Evolutionary conservation across 176 grass and related monocot genomes (phyloP), one percentile per base, ranked within the genome.

Genomic region (Hsuehochloa calcarea): DNA sequence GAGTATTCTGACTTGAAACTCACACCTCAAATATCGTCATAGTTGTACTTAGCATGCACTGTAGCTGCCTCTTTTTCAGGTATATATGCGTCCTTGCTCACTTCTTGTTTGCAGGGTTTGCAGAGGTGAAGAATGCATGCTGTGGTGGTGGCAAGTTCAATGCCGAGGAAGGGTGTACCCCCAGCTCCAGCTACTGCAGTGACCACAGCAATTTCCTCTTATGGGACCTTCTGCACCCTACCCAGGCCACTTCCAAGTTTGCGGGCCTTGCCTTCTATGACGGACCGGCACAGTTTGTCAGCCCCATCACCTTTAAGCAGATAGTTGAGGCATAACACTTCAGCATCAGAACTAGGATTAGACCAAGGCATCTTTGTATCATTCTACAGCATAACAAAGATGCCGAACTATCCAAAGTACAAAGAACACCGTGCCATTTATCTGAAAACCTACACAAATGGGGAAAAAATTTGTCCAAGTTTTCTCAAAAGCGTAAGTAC

Each of bases 91-190:
- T 3, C 3, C 5, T 20, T 19, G 38, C 58, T 75, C 38, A 22
- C 38, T 49, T 79, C 50, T 10, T 26, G 46, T 25, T 64, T 83
- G 29, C 65, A 92, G 92, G 92, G 8, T 64, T 92, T 37, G 51
- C 72, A 56, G 94, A 97, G 61, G 87, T 97, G 65, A 75, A 87
- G 70, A 97, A 65, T 45, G 91, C 89, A 66, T 97, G 91, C 74
- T 94, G 87, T 40, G 89, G 94, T 65, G 64, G 79, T 23, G 94
- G 94, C 26, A 90, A 77, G 47, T 80, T 93, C 22, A 92, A 94
- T 64, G 94, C 91, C 4, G 74, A 84, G 65, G 64, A 63, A 20
- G 71, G 25, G 14, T 97, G 94, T 82, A 86, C 47, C 13, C 87
- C 91, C 7, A 92, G 68, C 64, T 70, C 94, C 44, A 87, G 70